Evolutionary conservation across 2,329 filamentous ascomycete species (phyloP).

Genomic region (Diplocarpon rosae): DNA sequence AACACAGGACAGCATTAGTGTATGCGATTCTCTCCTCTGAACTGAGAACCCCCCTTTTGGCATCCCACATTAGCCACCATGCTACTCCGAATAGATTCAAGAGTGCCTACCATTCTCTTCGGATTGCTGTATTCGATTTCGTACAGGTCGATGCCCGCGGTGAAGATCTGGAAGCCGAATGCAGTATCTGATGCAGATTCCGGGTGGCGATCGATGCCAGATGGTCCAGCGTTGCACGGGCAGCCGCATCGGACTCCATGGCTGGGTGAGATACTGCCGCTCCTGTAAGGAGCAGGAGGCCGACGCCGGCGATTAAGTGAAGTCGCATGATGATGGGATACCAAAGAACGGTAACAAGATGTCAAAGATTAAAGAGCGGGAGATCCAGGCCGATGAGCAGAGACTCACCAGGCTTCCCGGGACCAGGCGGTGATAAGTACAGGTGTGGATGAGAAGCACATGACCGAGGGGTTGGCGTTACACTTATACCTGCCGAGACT

Average conservation of each 20-base stretch:
- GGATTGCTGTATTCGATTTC: not conserved
- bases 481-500: no score
- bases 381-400: no score
- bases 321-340: no score
- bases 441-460: no score
- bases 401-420: no score
- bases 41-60: no score
- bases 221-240: not conserved
- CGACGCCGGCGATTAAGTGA: not conserved
- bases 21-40: no score
- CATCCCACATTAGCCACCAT: no score
- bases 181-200: not conserved
- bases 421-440: no score
- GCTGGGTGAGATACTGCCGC: not conserved
- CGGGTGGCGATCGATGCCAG: not conserved
- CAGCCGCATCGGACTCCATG: not conserved
- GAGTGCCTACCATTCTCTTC: conserved; percentile 2
- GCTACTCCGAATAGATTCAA: conserved; percentile 1
- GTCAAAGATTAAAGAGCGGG: no score
- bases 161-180: not conserved
- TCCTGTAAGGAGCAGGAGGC: not conserved
- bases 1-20: conserved; percentile 22
- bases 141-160: not conserved
- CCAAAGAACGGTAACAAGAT: no score
- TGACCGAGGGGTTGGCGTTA: no score